phyloP scores from a whole-genome alignment of 495 filamentous ascomycete genomes.

The Tuber borchii region DNA sequence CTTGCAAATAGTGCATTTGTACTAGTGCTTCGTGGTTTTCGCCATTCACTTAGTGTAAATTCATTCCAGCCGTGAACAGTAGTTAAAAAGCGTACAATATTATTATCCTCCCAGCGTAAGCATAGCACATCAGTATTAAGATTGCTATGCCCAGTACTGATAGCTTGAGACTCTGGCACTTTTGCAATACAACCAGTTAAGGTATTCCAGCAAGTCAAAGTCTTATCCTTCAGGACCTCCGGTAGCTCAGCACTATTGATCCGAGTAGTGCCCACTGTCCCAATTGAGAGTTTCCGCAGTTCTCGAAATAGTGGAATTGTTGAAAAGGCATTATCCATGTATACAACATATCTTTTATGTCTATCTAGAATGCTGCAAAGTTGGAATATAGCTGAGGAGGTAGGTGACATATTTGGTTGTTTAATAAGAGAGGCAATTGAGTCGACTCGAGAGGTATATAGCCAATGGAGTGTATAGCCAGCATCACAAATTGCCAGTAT shows the following conservation, averaged over 20 bases:
- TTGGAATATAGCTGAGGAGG: not conserved
- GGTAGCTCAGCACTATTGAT: not conserved
- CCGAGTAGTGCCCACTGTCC: not conserved
- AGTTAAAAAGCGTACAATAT: not conserved
- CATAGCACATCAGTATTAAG: not conserved
- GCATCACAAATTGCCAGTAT: conserved; percentile 5
- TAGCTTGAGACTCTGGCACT: too few relatives aligned
- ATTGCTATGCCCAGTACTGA: too few relatives aligned
- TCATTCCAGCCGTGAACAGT: not conserved
- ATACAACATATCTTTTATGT: not conserved
- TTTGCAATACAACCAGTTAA: not conserved
- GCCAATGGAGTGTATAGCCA: not conserved
- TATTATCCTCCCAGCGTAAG: not conserved
- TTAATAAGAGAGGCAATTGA: not conserved
- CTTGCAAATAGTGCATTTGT: not conserved
- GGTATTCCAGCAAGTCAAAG: not conserved
- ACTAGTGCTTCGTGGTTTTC: not conserved
- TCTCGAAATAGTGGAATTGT: conserved; percentile 7
- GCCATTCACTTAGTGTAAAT: not conserved
- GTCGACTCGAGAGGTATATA: not conserved
- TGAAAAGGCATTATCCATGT: conserved; percentile 16
- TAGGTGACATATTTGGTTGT: too few relatives aligned
- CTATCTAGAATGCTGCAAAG: not conserved
- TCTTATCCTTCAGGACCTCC: not conserved
- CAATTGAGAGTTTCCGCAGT: conserved; percentile 5